phyloP scores from a whole-genome alignment of 2,329 filamentous ascomycete genomes.

The Fusarium humuli region DNA sequence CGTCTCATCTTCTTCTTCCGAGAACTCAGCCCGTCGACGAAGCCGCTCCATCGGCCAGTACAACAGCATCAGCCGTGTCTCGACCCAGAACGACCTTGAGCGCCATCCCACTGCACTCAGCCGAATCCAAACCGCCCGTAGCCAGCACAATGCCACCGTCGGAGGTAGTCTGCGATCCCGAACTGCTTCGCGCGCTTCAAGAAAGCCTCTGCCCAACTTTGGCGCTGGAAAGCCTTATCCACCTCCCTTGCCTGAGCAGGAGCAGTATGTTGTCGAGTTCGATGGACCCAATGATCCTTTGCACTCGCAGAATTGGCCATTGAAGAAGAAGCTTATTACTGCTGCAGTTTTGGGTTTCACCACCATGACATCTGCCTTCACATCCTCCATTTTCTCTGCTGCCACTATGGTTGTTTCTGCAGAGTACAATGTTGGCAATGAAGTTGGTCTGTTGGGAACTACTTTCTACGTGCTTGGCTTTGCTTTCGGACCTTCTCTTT shows the following conservation, averaged over 20 bases:
- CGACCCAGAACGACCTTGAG: slow-evolving; percentile 75
- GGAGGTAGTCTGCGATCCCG: slow-evolving; percentile 60
- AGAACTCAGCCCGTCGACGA: slow-evolving; percentile 40
- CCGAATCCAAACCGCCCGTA: slow-evolving; percentile 76
- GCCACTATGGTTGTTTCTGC: slow-evolving; percentile 68
- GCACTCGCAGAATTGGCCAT: slow-evolving; percentile 88
- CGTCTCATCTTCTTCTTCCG: slow-evolving; percentile 62
- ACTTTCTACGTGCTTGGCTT: slow-evolving; percentile 79
- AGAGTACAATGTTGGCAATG: slow-evolving; percentile 69
- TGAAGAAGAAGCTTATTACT: slow-evolving; percentile 79
- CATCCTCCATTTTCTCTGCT: slow-evolving; percentile 79
- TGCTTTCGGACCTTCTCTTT: slow-evolving; percentile 77
- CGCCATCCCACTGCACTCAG: slow-evolving; percentile 75
- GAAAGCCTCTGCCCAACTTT: slow-evolving; percentile 73
- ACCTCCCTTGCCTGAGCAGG: slow-evolving; percentile 73
- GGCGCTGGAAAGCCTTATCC: slow-evolving; percentile 81
- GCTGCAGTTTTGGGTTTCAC: slow-evolving; percentile 78
- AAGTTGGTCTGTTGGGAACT: slow-evolving; percentile 73
- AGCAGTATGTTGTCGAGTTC: slow-evolving; percentile 87
- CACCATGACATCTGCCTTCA: slow-evolving; percentile 77
- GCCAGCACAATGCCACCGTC: slow-evolving; percentile 79
- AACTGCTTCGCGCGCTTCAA: slow-evolving; percentile 60
- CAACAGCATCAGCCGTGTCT: slow-evolving; percentile 68
- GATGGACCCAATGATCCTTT: slow-evolving; percentile 84
- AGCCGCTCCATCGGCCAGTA: slow-evolving; percentile 43